Base-by-base conservation (phyloP, 208 protist genomes). In the Trypanosoma rangeli region DNA sequence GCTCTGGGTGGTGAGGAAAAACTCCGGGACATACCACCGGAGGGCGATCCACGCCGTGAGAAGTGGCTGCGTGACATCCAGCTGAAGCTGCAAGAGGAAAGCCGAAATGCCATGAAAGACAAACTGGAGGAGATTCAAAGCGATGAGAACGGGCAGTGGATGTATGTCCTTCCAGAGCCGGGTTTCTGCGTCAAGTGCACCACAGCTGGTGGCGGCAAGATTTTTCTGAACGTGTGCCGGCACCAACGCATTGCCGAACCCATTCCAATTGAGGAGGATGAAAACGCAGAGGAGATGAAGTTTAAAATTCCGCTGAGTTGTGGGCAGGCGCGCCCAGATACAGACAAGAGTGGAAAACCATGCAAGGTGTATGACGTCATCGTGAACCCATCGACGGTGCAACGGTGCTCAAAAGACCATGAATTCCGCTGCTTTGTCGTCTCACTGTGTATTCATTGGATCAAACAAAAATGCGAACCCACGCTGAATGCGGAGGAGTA, bases 351-450 rank as follows among this genome's bases (percentile, higher is more conserved):
- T 28, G 89, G 90, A 22, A 86, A 83, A 60, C 79, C 84, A 67
- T 95, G 89, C 75, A 93, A 93, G 53, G 93, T 95, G 54, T 97
- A 97, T 77, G 93, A 97, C 68, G 90, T 97, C 20, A 87, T 95
- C 73, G 90, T 95, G 13, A 94, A 94, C 75, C 88, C 90, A 10
- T 61, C 73, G 29, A 95, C 93, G 9, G 70, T 97, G 24, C 50
- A 76, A 50, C 83, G 89, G 22, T 93, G 89, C 58, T 56, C 70
- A 7, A 53, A 83, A 49, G 93, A 97, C 59, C 71, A 84, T 70
- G 89, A 94, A 52, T 97, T 97, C 68, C 80, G 87, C 22, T 80
- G 87, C 49, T 93, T 97, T 55, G 86, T 97, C 24, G 83, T 87
- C 20, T 89, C 90, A 13, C 76, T 97, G 24, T 93, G 88, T 77